Evolutionary conservation across 2,329 filamentous ascomycete genomes (phyloP).

Genomic region (Aspergillus fischeri): DNA sequence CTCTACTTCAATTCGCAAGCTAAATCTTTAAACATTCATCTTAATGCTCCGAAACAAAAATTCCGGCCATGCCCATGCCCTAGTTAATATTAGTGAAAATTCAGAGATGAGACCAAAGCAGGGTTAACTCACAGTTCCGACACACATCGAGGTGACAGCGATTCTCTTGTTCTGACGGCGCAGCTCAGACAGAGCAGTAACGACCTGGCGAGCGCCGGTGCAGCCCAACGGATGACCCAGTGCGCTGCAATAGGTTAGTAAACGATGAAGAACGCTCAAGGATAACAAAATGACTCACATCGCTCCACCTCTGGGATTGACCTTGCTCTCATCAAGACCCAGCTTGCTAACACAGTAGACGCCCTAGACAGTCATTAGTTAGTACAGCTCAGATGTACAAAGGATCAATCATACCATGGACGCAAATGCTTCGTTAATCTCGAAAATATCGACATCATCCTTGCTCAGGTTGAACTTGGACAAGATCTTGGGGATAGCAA

Average conservation of each 20-base stretch:
- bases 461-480: slow-evolving; percentile 69
- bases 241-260: slow-evolving; percentile 45
- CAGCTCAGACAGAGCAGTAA: slow-evolving; percentile 81
- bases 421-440: slow-evolving; percentile 84
- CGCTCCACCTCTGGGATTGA: slow-evolving; percentile 91
- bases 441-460: slow-evolving; percentile 39
- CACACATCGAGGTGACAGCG: slow-evolving; percentile 87
- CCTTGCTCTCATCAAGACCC: slow-evolving; percentile 71
- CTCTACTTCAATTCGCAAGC: background rate
- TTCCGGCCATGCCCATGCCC: slow-evolving; percentile 74
- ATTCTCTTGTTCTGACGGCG: slow-evolving; percentile 73
- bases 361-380: slow-evolving; percentile 55
- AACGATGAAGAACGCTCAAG: background rate
- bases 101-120: background rate
- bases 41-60: slow-evolving; percentile 83
- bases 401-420: slow-evolving; percentile 41
- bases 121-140: slow-evolving; percentile 68
- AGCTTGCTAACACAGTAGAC: slow-evolving; percentile 85
- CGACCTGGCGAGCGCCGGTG: slow-evolving; percentile 86
- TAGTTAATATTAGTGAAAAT: slow-evolving; percentile 10
- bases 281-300: slow-evolving; percentile 47
- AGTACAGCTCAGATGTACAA: background rate
- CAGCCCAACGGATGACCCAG: slow-evolving; percentile 88
- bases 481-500: slow-evolving; percentile 85
- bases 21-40: background rate